Evolutionary conservation across 192 early-diverging fungal genomes (phyloP).

Genomic region (Coemansia sp.): DNA sequence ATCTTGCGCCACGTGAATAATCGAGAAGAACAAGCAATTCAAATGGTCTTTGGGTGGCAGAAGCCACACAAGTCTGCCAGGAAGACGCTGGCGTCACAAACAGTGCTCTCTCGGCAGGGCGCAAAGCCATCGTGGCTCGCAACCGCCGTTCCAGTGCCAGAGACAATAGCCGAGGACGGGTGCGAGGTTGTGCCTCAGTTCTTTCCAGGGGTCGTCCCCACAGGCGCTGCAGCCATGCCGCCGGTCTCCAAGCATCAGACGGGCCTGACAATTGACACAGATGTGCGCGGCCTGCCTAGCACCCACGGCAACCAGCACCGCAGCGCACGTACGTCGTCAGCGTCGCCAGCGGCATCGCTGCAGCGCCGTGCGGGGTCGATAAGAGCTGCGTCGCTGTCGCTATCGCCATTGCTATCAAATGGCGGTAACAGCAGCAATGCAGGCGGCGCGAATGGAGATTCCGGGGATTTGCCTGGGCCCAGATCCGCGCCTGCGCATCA

Average conservation of each 20-base stretch:
- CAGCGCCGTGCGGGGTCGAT: slow-evolving; percentile 41
- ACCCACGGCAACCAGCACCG: neutral
- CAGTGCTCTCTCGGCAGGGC: neutral
- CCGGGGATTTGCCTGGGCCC: slow-evolving; percentile 10
- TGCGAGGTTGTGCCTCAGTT: slow-evolving; percentile 50
- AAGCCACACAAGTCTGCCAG: slow-evolving; percentile 6
- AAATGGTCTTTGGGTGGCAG: slow-evolving; percentile 47
- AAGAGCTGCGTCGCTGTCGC: slow-evolving; percentile 5
- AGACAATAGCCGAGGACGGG: slow-evolving; percentile 31
- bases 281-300: neutral
- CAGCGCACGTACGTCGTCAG: neutral
- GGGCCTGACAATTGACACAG: neutral
- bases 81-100: neutral
- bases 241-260: slow-evolving; percentile 1
- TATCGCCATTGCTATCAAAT: no score
- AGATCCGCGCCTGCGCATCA: slow-evolving; percentile 19
- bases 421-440: neutral
- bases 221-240: neutral
- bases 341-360: neutral
- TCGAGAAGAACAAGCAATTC: neutral
- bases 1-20: no score
- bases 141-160: slow-evolving; percentile 6
- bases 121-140: neutral
- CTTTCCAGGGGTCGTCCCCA: slow-evolving; percentile 28
- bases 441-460: neutral